A percentile compares a stretch with the other conserved stretches of the same genome.
These are phyloP conservation scores for Lipomyces yamadae DNA, from an alignment of 805 yeast genomes.

Conservation along the genomic window DNA sequence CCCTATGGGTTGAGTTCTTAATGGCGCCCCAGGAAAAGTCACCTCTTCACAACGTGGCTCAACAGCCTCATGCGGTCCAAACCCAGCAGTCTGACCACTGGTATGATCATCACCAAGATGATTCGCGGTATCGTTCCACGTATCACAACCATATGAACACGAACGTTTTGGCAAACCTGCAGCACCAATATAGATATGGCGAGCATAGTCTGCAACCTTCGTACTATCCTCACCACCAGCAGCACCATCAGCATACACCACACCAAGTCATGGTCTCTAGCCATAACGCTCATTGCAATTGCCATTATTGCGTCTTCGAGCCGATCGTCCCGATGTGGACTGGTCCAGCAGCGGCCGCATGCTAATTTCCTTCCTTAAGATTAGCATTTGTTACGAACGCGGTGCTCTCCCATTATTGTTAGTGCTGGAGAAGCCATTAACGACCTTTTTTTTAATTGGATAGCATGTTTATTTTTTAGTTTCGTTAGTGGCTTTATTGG, in stretches of 20 bases:
- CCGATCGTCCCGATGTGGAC: slow-evolving; percentile 22
- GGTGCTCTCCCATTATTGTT: background rate
- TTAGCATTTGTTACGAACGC: background rate
- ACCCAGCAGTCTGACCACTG: background rate
- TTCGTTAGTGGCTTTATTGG: background rate
- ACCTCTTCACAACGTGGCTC: background rate
- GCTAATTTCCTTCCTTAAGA: slow-evolving; percentile 10
- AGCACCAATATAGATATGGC: slow-evolving; percentile 11
- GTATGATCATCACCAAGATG: slow-evolving; percentile 16
- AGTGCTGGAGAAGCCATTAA: background rate
- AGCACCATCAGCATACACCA: slow-evolving; percentile 17
- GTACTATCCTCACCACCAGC: slow-evolving; percentile 14
- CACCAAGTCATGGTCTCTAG: slow-evolving; percentile 14
- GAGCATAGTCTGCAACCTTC: background rate
- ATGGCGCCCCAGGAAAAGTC: slow-evolving; percentile 6
- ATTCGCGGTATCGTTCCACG: background rate
- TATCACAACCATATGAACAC: background rate
- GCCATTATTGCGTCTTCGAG: slow-evolving; percentile 32
- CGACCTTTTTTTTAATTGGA: slow-evolving; percentile 6
- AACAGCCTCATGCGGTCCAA: background rate
- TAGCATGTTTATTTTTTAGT: background rate
- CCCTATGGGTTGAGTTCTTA: slow-evolving; percentile 28
- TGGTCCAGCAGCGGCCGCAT: slow-evolving; percentile 32
- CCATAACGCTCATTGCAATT: slow-evolving; percentile 28
- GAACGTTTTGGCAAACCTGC: slow-evolving; percentile 2